These are phyloP conservation scores for Eimeria falciformis DNA, from an alignment of 169 alveolate species.

Conservation along the genomic window DNA sequence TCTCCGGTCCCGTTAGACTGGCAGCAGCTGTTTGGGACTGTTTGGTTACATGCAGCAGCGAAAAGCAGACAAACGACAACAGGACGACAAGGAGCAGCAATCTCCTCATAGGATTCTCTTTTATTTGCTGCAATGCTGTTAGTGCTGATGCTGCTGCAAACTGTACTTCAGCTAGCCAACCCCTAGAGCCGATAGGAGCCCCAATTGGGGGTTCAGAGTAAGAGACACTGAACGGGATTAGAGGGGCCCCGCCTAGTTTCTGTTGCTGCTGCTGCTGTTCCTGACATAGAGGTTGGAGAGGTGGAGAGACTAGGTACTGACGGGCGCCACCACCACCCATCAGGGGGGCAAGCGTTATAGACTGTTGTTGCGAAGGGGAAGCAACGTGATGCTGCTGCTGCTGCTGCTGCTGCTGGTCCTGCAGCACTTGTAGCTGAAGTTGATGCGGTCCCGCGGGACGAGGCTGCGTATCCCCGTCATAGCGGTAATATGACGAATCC, in stretches of 20 bases:
- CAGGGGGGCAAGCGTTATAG: slow-evolving; percentile 13
- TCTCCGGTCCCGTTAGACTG: neutral
- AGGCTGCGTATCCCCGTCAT: slow-evolving; percentile 5
- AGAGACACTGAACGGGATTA: neutral
- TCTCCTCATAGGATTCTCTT: neutral
- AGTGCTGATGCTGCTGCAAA: slow-evolving; percentile 27
- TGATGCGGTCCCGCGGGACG: slow-evolving; percentile 16
- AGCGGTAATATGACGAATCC: neutral
- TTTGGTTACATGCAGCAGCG: slow-evolving; percentile 1
- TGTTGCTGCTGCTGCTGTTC: slow-evolving; percentile 27
- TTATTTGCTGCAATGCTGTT: neutral
- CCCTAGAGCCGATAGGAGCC: neutral
- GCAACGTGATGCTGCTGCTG: neutral
- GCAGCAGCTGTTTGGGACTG: neutral
- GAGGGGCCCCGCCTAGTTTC: neutral
- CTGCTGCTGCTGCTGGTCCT: slow-evolving; percentile 21
- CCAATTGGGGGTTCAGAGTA: neutral
- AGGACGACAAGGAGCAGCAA: neutral
- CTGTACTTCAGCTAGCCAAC: neutral
- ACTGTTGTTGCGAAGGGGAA: neutral
- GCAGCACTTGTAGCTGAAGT: slow-evolving; percentile 31
- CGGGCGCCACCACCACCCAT: neutral
- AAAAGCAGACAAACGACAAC: neutral
- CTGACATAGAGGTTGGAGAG: neutral
- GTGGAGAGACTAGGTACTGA: slow-evolving; percentile 1